Evolutionary conservation across 768 basidiomycete species (phyloP).

Genomic region (Pholiota microspora): DNA sequence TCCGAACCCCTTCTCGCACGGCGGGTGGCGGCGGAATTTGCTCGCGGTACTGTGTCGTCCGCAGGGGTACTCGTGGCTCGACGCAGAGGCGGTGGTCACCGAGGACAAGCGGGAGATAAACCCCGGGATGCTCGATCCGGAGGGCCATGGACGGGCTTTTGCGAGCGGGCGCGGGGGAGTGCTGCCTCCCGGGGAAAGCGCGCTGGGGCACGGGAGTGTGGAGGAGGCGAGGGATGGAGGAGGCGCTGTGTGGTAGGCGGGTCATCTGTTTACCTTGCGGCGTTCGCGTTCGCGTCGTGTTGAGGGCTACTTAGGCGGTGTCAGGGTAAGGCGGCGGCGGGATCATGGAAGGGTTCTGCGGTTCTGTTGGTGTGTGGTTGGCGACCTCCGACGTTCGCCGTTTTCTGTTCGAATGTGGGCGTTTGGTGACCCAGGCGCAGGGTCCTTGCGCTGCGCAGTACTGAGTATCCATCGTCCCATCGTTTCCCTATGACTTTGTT

Average conservation of each 20-base stretch:
- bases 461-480: too few relatives aligned
- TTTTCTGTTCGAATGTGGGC: background rate
- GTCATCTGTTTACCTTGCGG: background rate
- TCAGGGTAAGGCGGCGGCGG: background rate
- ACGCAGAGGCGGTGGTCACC: conserved; percentile 55
- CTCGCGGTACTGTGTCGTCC: conserved; percentile 79
- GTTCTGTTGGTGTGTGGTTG: too few relatives aligned
- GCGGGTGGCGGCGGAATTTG: conserved; percentile 72
- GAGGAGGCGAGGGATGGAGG: conserved; percentile 1
- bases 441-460: too few relatives aligned
- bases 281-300: background rate
- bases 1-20: conserved; percentile 86
- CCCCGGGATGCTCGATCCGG: conserved; percentile 53
- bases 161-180: too few relatives aligned
- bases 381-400: background rate
- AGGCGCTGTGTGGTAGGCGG: too few relatives aligned
- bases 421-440: too few relatives aligned
- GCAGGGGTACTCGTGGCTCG: conserved; percentile 76
- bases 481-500: too few relatives aligned
- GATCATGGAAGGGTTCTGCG: too few relatives aligned
- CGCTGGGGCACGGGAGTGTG: background rate
- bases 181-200: conserved; percentile 4
- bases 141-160: too few relatives aligned
- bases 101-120: conserved; percentile 76
- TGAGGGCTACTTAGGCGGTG: background rate